Conservation (phyloP, 169 alveolate species). For the Eimeria sp. region DNA sequence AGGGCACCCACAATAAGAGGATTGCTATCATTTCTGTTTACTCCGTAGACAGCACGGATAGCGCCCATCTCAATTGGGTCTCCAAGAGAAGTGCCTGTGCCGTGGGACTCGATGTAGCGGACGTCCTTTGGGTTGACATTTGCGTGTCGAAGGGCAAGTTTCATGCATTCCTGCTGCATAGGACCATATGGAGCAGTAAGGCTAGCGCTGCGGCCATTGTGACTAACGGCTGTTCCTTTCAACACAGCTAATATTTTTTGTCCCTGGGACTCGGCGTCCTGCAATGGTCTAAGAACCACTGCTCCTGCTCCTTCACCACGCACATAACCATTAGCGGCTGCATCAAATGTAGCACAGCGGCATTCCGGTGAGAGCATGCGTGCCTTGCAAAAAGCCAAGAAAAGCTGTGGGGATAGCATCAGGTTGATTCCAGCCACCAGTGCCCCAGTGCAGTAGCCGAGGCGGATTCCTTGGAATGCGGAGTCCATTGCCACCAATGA, state of each 20-base stretch:
- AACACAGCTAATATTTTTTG: constrained; percentile 79
- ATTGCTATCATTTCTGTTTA: constrained; percentile 46
- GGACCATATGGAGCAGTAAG: constrained; percentile 88
- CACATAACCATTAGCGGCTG: constrained; percentile 89
- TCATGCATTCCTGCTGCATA: constrained; percentile 86
- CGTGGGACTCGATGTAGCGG: constrained; percentile 84
- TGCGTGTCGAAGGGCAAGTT: constrained; percentile 81
- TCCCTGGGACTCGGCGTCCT: constrained; percentile 68
- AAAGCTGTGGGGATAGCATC: constrained; percentile 88
- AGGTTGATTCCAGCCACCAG: constrained; percentile 89
- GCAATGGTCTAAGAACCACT: constrained; percentile 71
- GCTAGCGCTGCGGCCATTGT: constrained; percentile 87
- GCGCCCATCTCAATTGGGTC: constrained; percentile 91
- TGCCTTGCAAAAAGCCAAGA: constrained; percentile 87
- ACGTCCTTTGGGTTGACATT: constrained; percentile 79
- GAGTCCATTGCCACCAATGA: constrained; percentile 90
- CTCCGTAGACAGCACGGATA: constrained; percentile 82
- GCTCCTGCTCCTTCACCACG: constrained; percentile 91
- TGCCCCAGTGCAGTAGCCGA: constrained; percentile 86
- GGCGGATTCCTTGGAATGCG: constrained; percentile 84
- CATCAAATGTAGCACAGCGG: constrained; percentile 89
- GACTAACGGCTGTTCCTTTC: constrained; percentile 87
- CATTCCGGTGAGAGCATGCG: constrained; percentile 87
- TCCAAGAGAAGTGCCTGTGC: constrained; percentile 90
- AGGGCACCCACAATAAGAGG: constrained; percentile 85